These are phyloP conservation scores for Colletotrichum sojae DNA, from an alignment of 2,329 filamentous ascomycete species.

Conservation along the genomic window DNA sequence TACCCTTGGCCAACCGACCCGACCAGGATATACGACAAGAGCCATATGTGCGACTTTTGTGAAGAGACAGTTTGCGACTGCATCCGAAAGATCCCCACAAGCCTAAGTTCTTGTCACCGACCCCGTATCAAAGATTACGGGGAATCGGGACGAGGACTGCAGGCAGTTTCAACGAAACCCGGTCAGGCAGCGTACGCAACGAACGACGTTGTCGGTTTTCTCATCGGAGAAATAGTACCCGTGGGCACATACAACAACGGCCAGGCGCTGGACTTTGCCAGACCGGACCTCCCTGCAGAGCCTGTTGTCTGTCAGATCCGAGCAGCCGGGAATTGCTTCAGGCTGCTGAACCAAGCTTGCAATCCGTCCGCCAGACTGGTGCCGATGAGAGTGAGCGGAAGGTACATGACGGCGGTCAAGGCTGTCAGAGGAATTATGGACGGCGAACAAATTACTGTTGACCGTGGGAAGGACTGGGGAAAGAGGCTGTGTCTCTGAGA, in stretches of 20 bases:
- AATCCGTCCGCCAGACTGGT: neutral
- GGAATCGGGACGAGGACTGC: neutral
- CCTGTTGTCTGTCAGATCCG: neutral
- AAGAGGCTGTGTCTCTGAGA: neutral
- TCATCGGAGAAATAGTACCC: neutral
- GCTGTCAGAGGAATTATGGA: neutral
- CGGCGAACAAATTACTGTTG: neutral
- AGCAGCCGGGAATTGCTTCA: neutral
- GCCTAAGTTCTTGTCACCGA: neutral
- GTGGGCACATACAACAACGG: neutral
- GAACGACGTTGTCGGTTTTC: neutral
- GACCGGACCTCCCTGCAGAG: neutral
- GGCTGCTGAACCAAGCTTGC: neutral
- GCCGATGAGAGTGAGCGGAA: neutral
- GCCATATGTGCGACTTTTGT: neutral
- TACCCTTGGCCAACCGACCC: neutral
- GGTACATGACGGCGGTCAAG: neutral
- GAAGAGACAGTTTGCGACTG: neutral
- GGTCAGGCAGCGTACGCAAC: neutral
- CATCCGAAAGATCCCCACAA: neutral
- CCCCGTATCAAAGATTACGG: neutral
- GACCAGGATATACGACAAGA: neutral
- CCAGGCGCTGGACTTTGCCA: neutral
- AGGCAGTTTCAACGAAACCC: neutral
- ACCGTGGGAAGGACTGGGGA: neutral